phyloP scores from a whole-genome alignment of 345 rosid species.

The Lumnitzera racemosa region DNA sequence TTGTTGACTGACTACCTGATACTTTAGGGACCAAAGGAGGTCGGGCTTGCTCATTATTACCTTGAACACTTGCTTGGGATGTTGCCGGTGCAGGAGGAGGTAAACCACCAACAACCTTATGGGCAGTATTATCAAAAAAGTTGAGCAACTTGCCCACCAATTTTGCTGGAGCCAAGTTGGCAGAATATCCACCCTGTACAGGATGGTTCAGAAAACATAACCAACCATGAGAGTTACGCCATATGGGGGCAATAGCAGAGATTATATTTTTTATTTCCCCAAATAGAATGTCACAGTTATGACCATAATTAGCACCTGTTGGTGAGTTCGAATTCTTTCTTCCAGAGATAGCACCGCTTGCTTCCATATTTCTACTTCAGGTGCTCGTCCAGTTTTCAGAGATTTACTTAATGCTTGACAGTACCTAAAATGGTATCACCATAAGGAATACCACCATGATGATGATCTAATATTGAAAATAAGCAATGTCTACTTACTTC shows the following conservation, averaged over 20 bases:
- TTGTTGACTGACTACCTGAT: constrained; percentile 64
- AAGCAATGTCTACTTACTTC: constrained; percentile 48
- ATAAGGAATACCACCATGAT: constrained; percentile 8
- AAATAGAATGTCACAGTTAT: neutral
- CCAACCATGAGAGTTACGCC: neutral
- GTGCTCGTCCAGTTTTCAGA: constrained; percentile 59
- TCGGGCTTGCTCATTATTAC: constrained; percentile 25
- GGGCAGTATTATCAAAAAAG: constrained; percentile 74
- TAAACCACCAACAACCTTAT: constrained; percentile 71
- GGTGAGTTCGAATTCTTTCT: constrained; percentile 64
- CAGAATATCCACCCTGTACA: constrained; percentile 66
- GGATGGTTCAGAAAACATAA: constrained; percentile 5
- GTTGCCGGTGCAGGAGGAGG: constrained; percentile 55
- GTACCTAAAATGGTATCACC: constrained; percentile 35
- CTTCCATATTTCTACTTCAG: constrained; percentile 66
- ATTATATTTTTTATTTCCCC: too few species aligned
- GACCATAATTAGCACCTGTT: constrained; percentile 40
- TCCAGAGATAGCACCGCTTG: constrained; percentile 53
- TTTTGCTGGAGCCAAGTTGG: constrained; percentile 68
- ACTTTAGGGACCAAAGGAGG: constrained; percentile 41
- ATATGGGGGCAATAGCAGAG: too few species aligned
- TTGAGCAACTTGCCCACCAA: constrained; percentile 69
- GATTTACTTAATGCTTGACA: constrained; percentile 67
- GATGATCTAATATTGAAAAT: neutral
- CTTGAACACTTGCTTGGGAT: constrained; percentile 31